Percentiles rank a stretch among this genome's conserved stretches.
Conservation (phyloP, 495 filamentous ascomycete species). For the Lasiosphaeriaceae sp. region DNA sequence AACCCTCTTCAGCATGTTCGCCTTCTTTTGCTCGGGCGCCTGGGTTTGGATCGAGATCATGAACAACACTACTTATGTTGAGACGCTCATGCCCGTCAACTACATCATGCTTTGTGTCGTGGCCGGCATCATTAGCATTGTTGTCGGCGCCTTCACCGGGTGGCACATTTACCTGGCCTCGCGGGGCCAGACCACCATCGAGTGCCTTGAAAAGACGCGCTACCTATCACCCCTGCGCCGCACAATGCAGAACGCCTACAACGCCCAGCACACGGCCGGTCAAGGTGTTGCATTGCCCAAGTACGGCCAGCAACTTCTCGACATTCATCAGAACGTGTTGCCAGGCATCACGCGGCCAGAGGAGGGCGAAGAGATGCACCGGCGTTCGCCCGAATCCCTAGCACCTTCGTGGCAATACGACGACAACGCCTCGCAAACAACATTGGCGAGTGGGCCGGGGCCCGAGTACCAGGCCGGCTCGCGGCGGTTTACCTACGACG, state of each 20-base stretch:
- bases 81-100: conserved; percentile 81
- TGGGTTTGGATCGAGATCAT: conserved; percentile 85
- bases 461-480: conserved; percentile 46
- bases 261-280: conserved; percentile 47
- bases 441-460: conserved; percentile 27
- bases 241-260: conserved; percentile 58
- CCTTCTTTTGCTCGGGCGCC: conserved; percentile 63
- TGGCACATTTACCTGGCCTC: conserved; percentile 88
- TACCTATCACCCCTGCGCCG: conserved; percentile 78
- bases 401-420: conserved; percentile 12
- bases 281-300: conserved; percentile 50
- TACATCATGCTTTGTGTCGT: conserved; percentile 83
- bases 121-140: conserved; percentile 84
- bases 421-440: background rate
- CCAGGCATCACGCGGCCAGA: conserved; percentile 74
- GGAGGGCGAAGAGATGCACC: conserved; percentile 62
- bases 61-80: conserved; percentile 52
- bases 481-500: conserved; percentile 58
- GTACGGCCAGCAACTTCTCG: conserved; percentile 71
- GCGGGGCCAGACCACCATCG: conserved; percentile 85
- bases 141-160: conserved; percentile 80
- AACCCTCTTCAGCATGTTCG: conserved; percentile 77
- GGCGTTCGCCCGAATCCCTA: conserved; percentile 10
- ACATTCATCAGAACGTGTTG: conserved; percentile 80
- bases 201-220: conserved; percentile 88